These are phyloP conservation scores for Cyberlindnera meyerae DNA, from an alignment of 805 yeast species.

Conservation along the genomic window DNA sequence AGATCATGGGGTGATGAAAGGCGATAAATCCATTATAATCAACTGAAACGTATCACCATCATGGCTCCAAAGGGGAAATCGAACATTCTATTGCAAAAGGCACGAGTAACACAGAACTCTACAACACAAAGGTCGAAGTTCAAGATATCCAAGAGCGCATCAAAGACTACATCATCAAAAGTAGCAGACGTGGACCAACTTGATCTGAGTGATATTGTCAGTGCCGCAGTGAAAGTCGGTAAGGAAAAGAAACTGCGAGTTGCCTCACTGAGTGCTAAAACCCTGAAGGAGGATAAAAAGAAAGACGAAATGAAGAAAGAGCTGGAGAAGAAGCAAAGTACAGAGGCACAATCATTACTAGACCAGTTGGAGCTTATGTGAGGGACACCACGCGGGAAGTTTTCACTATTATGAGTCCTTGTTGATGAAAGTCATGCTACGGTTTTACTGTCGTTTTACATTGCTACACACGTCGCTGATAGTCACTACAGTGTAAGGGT, in stretches of 20 bases:
- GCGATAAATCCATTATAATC: not conserved
- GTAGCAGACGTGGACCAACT: conserved; percentile 12
- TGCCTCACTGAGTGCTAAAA: conserved; percentile 1
- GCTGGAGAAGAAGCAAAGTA: conserved; percentile 8
- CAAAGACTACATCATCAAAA: conserved; percentile 11
- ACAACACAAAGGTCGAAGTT: no score
- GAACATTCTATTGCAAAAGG: not conserved
- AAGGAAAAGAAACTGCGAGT: conserved; percentile 1
- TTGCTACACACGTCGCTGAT: no score
- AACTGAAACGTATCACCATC: not conserved
- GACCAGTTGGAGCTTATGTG: conserved; percentile 13
- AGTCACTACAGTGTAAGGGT: no score
- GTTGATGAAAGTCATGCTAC: no score
- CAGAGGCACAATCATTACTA: conserved; percentile 10
- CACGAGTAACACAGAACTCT: no score
- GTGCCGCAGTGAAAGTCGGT: conserved; percentile 10
- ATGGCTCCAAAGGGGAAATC: conserved; percentile 1
- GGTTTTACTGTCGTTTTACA: no score
- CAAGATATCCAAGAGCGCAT: conserved; percentile 9
- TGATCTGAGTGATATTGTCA: conserved; percentile 11
- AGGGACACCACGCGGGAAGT: no score
- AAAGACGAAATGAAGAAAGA: conserved; percentile 8
- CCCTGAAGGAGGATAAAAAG: conserved; percentile 9
- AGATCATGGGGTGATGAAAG: no score
- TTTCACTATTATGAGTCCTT: no score